These are phyloP conservation scores for Cutaneotrichosporon spelunceum DNA, from an alignment of 1,284 basidiomycete genomes.

Conservation along the genomic window DNA sequence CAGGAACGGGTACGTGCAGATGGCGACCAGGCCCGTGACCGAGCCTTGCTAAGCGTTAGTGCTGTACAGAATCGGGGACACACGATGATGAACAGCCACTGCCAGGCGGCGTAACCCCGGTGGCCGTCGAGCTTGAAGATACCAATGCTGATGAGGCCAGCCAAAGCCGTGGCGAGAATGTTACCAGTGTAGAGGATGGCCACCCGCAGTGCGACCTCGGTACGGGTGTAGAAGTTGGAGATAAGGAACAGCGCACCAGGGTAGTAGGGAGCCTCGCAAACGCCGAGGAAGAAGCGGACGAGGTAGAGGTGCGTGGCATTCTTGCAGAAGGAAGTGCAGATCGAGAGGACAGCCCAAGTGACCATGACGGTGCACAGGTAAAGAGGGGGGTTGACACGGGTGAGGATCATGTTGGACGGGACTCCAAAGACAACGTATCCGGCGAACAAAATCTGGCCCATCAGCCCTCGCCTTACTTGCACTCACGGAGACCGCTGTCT, in stretches of 20 bases:
- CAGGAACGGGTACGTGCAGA: slow-evolving; percentile 20
- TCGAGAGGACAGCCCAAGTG: slow-evolving; percentile 28
- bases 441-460: slow-evolving; percentile 48
- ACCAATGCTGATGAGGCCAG: slow-evolving; percentile 27
- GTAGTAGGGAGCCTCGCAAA: slow-evolving; percentile 37
- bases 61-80: background rate
- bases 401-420: slow-evolving; percentile 43
- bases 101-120: slow-evolving; percentile 27
- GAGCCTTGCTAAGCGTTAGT: slow-evolving; percentile 17
- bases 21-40: slow-evolving; percentile 20
- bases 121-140: slow-evolving; percentile 24
- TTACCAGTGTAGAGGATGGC: slow-evolving; percentile 41
- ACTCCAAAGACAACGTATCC: slow-evolving; percentile 45
- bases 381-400: slow-evolving; percentile 34
- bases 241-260: slow-evolving; percentile 46
- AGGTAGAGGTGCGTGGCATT: slow-evolving; percentile 37
- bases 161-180: slow-evolving; percentile 28
- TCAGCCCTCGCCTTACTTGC: too few species aligned
- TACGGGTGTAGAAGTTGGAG: slow-evolving; percentile 46
- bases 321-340: slow-evolving; percentile 26
- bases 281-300: slow-evolving; percentile 46
- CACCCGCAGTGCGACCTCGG: slow-evolving; percentile 44
- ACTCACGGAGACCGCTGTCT: slow-evolving; percentile 43
- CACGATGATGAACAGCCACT: slow-evolving; percentile 30
- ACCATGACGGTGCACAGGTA: slow-evolving; percentile 40